phyloP scores from a whole-genome alignment of 164 flowering plant species.

The Sedum album region DNA sequence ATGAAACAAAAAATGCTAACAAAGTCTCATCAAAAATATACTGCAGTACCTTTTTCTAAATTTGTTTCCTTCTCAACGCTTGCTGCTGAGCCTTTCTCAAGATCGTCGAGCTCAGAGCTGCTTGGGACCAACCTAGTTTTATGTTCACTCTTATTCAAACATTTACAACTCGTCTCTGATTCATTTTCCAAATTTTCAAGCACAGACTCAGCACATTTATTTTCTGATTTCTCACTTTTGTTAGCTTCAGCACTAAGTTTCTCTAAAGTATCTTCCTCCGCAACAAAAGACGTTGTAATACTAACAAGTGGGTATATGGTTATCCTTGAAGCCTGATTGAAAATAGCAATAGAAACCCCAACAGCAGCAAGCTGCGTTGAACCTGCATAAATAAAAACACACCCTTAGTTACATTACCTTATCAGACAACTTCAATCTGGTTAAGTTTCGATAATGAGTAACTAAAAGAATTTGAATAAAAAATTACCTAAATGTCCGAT shows the following conservation, averaged over 20 bases:
- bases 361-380: constrained; percentile 41
- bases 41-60: background rate
- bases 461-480: background rate
- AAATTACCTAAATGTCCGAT: constrained; percentile 52
- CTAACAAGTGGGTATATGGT: constrained; percentile 40
- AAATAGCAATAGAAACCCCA: constrained; percentile 40
- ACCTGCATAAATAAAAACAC: constrained; percentile 14
- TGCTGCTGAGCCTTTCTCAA: background rate
- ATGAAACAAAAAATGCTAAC: background rate
- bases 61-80: background rate
- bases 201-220: constrained; percentile 7
- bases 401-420: background rate
- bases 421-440: background rate
- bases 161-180: constrained; percentile 10
- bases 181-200: constrained; percentile 26
- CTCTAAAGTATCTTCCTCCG: constrained; percentile 38
- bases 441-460: no score
- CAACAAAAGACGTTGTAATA: constrained; percentile 45
- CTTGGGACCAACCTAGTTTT: background rate
- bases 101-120: background rate
- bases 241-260: constrained; percentile 6
- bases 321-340: constrained; percentile 42
- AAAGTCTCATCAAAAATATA: background rate
- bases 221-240: constrained; percentile 8
- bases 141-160: background rate